Evolutionary conservation across 2,329 filamentous ascomycete genomes (phyloP).

Genomic region (Clonostachys sp.): DNA sequence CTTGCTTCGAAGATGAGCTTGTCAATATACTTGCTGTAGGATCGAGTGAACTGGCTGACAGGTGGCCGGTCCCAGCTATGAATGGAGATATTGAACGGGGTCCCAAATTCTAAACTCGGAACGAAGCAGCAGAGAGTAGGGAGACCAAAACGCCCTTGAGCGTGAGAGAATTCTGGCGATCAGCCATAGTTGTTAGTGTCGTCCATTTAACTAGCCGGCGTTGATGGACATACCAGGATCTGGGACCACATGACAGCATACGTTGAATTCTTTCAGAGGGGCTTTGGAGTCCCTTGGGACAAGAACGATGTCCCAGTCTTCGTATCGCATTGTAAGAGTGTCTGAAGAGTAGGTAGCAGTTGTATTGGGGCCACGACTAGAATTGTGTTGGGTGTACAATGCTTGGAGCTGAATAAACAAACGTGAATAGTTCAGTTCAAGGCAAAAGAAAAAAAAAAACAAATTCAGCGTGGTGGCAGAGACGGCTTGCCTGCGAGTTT

Average conservation of each 20-base stretch:
- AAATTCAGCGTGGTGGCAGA: not conserved
- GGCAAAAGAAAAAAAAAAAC: not conserved
- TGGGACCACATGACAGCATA: slow-evolving; percentile 66
- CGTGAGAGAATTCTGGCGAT: slow-evolving; percentile 43
- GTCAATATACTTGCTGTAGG: slow-evolving; percentile 51
- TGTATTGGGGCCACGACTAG: not conserved
- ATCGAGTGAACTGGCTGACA: slow-evolving; percentile 51
- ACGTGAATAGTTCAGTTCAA: not conserved
- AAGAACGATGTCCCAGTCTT: slow-evolving; percentile 81
- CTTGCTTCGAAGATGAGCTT: slow-evolving; percentile 59
- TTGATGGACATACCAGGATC: slow-evolving; percentile 31
- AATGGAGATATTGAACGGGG: slow-evolving; percentile 67
- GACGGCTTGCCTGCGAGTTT: too few relatives aligned
- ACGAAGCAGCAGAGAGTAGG: slow-evolving; percentile 70
- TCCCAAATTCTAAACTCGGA: slow-evolving; percentile 54
- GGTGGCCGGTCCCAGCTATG: slow-evolving; percentile 64
- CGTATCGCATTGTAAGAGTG: slow-evolving; percentile 65
- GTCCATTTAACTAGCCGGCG: not conserved
- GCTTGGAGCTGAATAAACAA: not conserved
- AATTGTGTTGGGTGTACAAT: not conserved
- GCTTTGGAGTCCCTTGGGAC: slow-evolving; percentile 64
- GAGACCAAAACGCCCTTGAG: slow-evolving; percentile 42
- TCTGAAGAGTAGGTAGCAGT: not conserved
- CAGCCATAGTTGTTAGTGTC: slow-evolving; percentile 1
- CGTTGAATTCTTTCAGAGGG: slow-evolving; percentile 79